Percentiles rank a stretch among this genome's conserved stretches.
These are phyloP conservation scores for Acacia melanoxylon DNA, from an alignment of 306 rosid species.

Conservation along the genomic window DNA sequence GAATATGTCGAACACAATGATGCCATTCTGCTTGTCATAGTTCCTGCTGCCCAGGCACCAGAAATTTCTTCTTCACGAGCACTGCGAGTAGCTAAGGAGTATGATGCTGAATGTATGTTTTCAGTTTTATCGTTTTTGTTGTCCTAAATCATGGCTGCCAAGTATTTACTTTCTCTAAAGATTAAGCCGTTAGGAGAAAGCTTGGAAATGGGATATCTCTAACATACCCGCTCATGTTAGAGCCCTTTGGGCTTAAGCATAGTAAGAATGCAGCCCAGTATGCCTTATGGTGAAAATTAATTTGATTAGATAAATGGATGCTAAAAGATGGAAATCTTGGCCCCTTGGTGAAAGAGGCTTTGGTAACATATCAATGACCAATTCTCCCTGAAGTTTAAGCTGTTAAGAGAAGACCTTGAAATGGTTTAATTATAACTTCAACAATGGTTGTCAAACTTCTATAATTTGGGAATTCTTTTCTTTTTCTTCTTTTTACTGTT, in stretches of 20 bases:
- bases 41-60: constrained; percentile 93
- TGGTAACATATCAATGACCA: background rate
- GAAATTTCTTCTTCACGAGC: constrained; percentile 91
- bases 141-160: background rate
- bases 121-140: background rate
- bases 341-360: background rate
- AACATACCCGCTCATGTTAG: background rate
- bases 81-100: constrained; percentile 82
- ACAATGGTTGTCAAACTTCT: background rate
- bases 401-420: background rate
- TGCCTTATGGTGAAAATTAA: background rate
- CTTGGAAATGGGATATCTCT: background rate
- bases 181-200: background rate
- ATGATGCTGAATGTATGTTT: constrained; percentile 81
- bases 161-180: background rate
- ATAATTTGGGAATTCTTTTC: constrained; percentile 6
- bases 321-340: background rate
- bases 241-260: background rate
- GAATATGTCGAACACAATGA: constrained; percentile 94
- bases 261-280: background rate
- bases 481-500: background rate
- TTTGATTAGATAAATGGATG: background rate
- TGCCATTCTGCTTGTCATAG: constrained; percentile 78
- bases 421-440: background rate
- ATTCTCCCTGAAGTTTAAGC: background rate